These are phyloP conservation scores for Teratosphaeria viscida DNA, from an alignment of 2,329 filamentous ascomycete genomes.

Conservation along the genomic window DNA sequence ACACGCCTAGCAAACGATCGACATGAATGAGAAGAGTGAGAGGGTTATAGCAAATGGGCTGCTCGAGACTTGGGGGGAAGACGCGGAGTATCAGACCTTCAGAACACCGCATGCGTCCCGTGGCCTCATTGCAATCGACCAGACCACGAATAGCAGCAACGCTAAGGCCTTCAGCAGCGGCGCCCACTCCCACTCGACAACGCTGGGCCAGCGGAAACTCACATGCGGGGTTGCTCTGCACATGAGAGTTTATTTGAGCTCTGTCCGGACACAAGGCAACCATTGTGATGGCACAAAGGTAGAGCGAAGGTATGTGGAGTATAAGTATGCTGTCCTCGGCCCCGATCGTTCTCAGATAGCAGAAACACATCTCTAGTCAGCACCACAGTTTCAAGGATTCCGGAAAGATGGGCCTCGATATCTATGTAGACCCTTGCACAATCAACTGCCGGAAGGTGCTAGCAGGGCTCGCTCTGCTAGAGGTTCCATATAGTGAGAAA, in stretches of 20 bases:
- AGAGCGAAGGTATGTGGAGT: not conserved
- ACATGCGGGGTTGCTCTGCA: not conserved
- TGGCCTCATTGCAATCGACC: too few relatives aligned
- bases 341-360: not conserved
- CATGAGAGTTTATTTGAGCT: not conserved
- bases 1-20: too few relatives aligned
- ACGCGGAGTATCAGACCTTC: not conserved
- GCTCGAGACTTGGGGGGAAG: too few relatives aligned
- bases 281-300: not conserved
- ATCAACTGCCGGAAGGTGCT: conserved; percentile 34
- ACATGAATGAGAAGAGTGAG: too few relatives aligned
- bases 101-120: not conserved
- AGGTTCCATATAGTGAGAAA: conserved; percentile 27
- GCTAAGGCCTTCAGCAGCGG: not conserved
- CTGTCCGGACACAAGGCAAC: not conserved
- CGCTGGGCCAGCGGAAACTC: not conserved
- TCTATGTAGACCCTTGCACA: conserved; percentile 33
- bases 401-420: conserved; percentile 10
- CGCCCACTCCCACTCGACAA: not conserved
- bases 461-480: conserved; percentile 29
- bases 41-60: too few relatives aligned
- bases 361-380: not conserved
- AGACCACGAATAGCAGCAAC: not conserved
- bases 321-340: not conserved
- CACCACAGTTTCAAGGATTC: not conserved